Base-by-base conservation (phyloP, 139 green algal genomes). In the Tetraselmis chui region DNA sequence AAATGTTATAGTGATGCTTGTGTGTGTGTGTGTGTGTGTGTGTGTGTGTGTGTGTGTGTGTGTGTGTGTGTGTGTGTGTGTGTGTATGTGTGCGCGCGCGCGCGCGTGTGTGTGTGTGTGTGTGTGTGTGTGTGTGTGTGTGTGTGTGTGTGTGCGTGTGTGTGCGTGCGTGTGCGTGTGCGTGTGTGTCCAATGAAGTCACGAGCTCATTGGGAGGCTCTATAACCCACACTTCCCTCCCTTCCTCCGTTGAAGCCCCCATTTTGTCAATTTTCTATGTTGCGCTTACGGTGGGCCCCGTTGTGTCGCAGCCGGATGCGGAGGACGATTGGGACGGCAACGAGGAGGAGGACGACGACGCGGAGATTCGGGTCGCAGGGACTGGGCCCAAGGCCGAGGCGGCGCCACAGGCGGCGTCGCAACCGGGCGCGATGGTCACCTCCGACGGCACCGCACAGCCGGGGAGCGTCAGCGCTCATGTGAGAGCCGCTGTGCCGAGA, bases 281-380 rank as follows among this genome's bases (percentile, higher is more conserved):
- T 67, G 5, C 11, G 45, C 45, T 27, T 27, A 80, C 77, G 31
- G 29, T 32, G 77, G n/a, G n/a, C n/a, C n/a, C n/a, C n/a, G n/a
- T n/a, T n/a, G n/a, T 27, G 23, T 31, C 27, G 28, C 29, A 80
- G 77, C 29, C 29, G 77, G 77, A 32, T 27, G 29, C 24, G 2
- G 29, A 32, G 2, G 77, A 32, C 77, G 77, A 29, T 2, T 27
- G 58, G 2, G 29, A 58, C n/a, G 11, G 45, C 45, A 67, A 67
- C 11, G 79, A 82, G 28, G 79, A 75, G 2, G 79, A 76, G 31
- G 79, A 82, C 1, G 80, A 80, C 67, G 75, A 28, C 80, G 75
- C 74, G 80, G 74, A 45, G 30, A 80, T 67, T 24, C 74, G 31
- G 28, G 23, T 67, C 25, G 30, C 77, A 24, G 28, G 28, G 18